phyloP scores from a whole-genome alignment of 2,329 filamentous ascomycete genomes.

The Penicillium frequentans region DNA sequence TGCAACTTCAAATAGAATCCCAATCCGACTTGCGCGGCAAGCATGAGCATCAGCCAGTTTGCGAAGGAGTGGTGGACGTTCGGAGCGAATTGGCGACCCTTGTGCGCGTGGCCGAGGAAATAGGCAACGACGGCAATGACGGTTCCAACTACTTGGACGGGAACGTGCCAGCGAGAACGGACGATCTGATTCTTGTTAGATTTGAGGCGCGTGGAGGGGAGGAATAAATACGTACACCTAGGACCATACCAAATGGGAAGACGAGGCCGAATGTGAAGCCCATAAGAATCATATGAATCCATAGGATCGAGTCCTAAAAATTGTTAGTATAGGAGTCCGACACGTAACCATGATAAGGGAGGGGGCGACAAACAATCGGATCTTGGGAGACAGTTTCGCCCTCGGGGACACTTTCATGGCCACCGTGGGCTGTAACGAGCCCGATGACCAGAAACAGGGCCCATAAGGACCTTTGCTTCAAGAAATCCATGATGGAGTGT shows the following conservation, averaged over 20 bases:
- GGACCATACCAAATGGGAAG: slow-evolving; percentile 92
- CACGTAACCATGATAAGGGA: slow-evolving; percentile 15
- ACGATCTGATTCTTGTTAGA: slow-evolving; percentile 61
- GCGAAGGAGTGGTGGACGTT: slow-evolving; percentile 85
- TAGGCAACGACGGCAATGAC: slow-evolving; percentile 78
- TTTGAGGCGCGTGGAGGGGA: neutral
- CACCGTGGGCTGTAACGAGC: slow-evolving; percentile 50
- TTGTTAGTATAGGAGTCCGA: slow-evolving; percentile 1
- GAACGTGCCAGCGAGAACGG: slow-evolving; percentile 91
- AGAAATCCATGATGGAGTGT: slow-evolving; percentile 16
- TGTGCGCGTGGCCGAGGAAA: slow-evolving; percentile 87
- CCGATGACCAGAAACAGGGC: slow-evolving; percentile 28
- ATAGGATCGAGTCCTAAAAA: slow-evolving; percentile 73
- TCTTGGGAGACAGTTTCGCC: slow-evolving; percentile 70
- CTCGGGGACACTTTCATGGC: slow-evolving; percentile 62
- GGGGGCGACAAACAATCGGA: slow-evolving; percentile 61
- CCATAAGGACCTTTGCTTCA: slow-evolving; percentile 22
- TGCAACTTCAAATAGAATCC: slow-evolving; percentile 89
- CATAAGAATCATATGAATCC: slow-evolving; percentile 91
- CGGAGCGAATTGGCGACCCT: slow-evolving; percentile 78
- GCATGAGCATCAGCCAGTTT: slow-evolving; percentile 74
- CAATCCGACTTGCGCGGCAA: slow-evolving; percentile 73
- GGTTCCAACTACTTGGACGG: slow-evolving; percentile 74
- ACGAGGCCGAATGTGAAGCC: slow-evolving; percentile 85
- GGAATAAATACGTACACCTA: slow-evolving; percentile 64